Base-by-base conservation (phyloP, 257 asterid species). In the Primulina tabacum region DNA sequence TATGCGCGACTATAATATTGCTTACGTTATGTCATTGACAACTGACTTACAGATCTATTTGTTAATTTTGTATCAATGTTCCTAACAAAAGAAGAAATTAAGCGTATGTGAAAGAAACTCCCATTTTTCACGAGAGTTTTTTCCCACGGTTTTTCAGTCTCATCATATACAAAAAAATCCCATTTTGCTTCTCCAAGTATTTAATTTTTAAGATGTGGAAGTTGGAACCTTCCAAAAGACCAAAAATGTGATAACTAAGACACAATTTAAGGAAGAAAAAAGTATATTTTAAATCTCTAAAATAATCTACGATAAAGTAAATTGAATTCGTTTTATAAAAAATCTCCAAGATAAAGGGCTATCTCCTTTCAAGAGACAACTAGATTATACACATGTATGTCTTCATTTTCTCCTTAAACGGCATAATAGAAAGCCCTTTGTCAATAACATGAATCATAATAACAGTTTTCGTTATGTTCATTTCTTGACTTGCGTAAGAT, bases 361-460 rank as follows among this genome's bases (percentile, higher is more conserved):
- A 61, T 62, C 67, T 16, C 30, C 11, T 61, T 60, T 53, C n/a
- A 37, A 30, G 1, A 3, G 61, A 20, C 7, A 52, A 32, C n/a
- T 50, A 52, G 59, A 34, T 18, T 8, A 60, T 43, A n/a, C 47
- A 64, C 53, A 67, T 11, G 16, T 29, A 16, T 1, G 63, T 65
- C 62, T 18, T 18, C 16, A 65, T 2, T 38, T 6, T 37, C 72
- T 60, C 64, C 52, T 67, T 18, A 57, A 38, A 14, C 20, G 29
- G 52, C 40, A 59, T 10, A 37, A 69, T 10, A 32, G 17, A 21
- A 70, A 66, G 65, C 60, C 60, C 61, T 63, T 33, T 38, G 34
- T 43, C 62, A 62, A 56, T 69, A 70, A 66, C 67, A 70, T 30
- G 65, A 70, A 56, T 78, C 66, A 35, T 28, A 60, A 33, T 64